Base-by-base conservation (phyloP, 495 filamentous ascomycete species). In the Gamarada debralockiae region DNA sequence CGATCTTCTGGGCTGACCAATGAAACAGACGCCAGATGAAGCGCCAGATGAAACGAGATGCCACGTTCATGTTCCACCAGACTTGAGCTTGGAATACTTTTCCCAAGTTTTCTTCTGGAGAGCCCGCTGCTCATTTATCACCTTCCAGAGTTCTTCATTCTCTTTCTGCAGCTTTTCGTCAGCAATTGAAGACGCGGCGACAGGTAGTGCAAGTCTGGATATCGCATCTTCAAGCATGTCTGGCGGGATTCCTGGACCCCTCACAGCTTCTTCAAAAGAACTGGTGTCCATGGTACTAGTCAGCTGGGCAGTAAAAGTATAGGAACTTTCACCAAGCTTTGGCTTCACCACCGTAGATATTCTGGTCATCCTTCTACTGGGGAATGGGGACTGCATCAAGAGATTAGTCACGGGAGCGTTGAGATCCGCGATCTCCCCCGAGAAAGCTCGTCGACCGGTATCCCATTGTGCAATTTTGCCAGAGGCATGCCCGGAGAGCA, bases 381-480 rank as follows among this genome's bases (percentile, higher is more conserved):
- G 67, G 34, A 92, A 81, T 0, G 83, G 84, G 6, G 81, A 78
- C 20, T 90, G 69, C 67, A 92, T 83, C 31, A 70, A 59, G 15
- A 96, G 55, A 50, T 93, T 96, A 7, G 88, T 93, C 43, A 95
- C 80, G 6, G 89, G 83, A 25, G 89, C 82, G 22, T 84, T 84
- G 58, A 86, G 76, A 54, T 85, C 87, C 13, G 82, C 74, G 45
- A 92, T 56, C 22, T 81, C 79, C 8, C 76, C 72, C 12, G 72
- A 71, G 53, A 79, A 85, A 31, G 80, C 77, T 4, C 82, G 79
- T 47, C 78, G 78, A 34, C 84, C 83, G 23, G 88, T 75, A 63
- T 90, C 87, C 91, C 91, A 96, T 23, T 76, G 73, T 9, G 85
- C 68, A n/a, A 95, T 74, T 61, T 87, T 85, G 29, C 91, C 91